Percentiles rank a stretch among this genome's conserved stretches.
Conservation (phyloP, 352 stramenopile species). For the Pythium volutum region DNA sequence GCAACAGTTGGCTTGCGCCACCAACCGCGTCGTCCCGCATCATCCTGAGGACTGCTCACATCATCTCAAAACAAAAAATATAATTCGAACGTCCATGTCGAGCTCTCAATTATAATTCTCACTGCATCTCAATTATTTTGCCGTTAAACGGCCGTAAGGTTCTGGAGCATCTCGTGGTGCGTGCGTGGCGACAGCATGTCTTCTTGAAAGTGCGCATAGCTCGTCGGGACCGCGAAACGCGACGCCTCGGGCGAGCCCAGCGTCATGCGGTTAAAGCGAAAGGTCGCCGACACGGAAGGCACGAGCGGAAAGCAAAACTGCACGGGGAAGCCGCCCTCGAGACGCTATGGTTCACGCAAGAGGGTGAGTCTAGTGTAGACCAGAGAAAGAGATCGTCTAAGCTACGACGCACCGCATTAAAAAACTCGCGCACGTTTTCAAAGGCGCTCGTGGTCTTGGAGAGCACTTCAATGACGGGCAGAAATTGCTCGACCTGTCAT, state of each 20-base stretch:
- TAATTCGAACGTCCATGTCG: slow-evolving; percentile 2
- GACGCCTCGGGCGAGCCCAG: slow-evolving; percentile 31
- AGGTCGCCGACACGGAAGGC: slow-evolving; percentile 55
- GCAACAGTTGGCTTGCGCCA: slow-evolving; percentile 6
- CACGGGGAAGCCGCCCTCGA: slow-evolving; percentile 58
- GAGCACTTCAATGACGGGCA: slow-evolving; percentile 63
- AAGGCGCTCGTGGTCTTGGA: slow-evolving; percentile 66
- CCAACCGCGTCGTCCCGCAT: slow-evolving; percentile 5
- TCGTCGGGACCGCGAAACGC: slow-evolving; percentile 34
- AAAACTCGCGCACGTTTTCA: slow-evolving; percentile 60
- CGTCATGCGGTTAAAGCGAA: slow-evolving; percentile 52
- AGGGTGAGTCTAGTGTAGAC: not conserved
- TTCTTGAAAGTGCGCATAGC: slow-evolving; percentile 35
- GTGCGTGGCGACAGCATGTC: slow-evolving; percentile 53
- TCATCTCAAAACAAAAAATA: not conserved
- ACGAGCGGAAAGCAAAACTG: slow-evolving; percentile 72
- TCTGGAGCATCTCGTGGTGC: slow-evolving; percentile 58
- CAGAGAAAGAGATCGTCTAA: not conserved
- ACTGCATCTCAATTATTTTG: not conserved
- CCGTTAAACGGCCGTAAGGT: slow-evolving; percentile 38
- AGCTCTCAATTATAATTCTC: not conserved
- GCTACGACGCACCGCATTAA: slow-evolving; percentile 46
- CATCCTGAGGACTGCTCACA: too few relatives aligned
- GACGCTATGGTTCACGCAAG: slow-evolving; percentile 20
- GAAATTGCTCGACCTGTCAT: slow-evolving; percentile 46